These are phyloP conservation scores for Saccharomycopsis sp. DNA, from an alignment of 805 yeast species.

Conservation along the genomic window DNA sequence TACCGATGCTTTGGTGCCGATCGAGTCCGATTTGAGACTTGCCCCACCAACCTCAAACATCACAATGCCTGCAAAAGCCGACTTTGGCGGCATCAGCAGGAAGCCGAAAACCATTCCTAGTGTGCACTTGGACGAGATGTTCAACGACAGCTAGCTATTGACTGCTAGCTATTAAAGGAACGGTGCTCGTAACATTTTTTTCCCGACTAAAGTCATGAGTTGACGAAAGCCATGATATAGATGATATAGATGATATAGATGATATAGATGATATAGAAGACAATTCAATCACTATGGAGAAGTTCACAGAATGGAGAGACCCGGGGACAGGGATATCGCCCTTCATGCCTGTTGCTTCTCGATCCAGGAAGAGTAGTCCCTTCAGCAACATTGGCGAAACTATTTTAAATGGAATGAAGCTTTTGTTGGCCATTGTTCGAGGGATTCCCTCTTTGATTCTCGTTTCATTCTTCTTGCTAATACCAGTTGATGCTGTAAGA, in stretches of 20 bases:
- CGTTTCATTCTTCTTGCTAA: slow-evolving; percentile 20
- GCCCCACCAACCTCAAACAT: too few relatives aligned
- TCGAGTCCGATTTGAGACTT: neutral
- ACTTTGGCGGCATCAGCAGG: slow-evolving; percentile 8
- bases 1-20: slow-evolving; percentile 7
- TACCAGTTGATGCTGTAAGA: slow-evolving; percentile 21
- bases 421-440: slow-evolving; percentile 26
- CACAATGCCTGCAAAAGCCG: slow-evolving; percentile 13
- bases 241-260: neutral
- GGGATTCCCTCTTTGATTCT: slow-evolving; percentile 19
- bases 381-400: neutral
- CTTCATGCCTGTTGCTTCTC: slow-evolving; percentile 60
- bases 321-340: slow-evolving; percentile 93
- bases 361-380: slow-evolving; percentile 19
- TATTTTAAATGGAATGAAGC: slow-evolving; percentile 20
- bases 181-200: too few relatives aligned
- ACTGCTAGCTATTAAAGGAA: too few relatives aligned
- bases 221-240: too few relatives aligned
- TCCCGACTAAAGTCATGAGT: too few relatives aligned
- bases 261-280: neutral
- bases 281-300: slow-evolving; percentile 46
- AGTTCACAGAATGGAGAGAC: slow-evolving; percentile 77
- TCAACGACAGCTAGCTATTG: too few relatives aligned
- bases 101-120: slow-evolving; percentile 19
- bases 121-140: slow-evolving; percentile 18